These are phyloP conservation scores for Rhizopogon parksii DNA, from an alignment of 1,284 basidiomycete species.

Conservation along the genomic window DNA sequence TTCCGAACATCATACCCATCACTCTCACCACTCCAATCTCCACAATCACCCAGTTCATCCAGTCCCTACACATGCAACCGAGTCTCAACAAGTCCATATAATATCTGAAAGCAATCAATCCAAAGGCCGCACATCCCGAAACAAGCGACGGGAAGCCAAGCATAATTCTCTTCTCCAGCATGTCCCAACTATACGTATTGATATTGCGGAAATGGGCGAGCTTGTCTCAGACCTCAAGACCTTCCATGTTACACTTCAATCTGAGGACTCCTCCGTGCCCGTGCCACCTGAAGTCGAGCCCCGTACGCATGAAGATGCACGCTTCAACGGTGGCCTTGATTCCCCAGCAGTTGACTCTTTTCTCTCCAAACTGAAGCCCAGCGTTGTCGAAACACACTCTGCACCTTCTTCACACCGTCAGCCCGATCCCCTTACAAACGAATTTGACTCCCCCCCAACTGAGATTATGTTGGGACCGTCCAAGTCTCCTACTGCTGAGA, in stretches of 20 bases:
- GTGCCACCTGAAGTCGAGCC: slow-evolving; percentile 1
- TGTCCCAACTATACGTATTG: slow-evolving; percentile 9
- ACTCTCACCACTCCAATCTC: background rate
- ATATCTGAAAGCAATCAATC: slow-evolving; percentile 18
- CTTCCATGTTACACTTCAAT: slow-evolving; percentile 27
- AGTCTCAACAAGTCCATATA: slow-evolving; percentile 10
- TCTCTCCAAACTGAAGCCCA: background rate
- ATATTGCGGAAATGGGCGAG: slow-evolving; percentile 14
- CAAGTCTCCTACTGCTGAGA: background rate
- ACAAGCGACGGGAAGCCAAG: slow-evolving; percentile 40
- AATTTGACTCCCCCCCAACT: slow-evolving; percentile 1
- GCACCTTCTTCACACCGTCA: slow-evolving; percentile 1
- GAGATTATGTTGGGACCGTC: background rate
- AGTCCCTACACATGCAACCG: background rate
- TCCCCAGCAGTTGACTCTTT: slow-evolving; percentile 10
- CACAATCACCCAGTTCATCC: background rate
- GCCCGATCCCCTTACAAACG: background rate
- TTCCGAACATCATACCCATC: background rate
- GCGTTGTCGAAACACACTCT: slow-evolving; percentile 7
- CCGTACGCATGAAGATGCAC: slow-evolving; percentile 19
- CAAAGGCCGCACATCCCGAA: slow-evolving; percentile 44
- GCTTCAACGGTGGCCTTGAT: slow-evolving; percentile 36
- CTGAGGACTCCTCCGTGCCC: background rate
- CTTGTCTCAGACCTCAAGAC: slow-evolving; percentile 26
- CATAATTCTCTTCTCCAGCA: slow-evolving; percentile 24